Evolutionary conservation across 768 basidiomycete species (phyloP).

Genomic region (Boletus vinaceobasis): DNA sequence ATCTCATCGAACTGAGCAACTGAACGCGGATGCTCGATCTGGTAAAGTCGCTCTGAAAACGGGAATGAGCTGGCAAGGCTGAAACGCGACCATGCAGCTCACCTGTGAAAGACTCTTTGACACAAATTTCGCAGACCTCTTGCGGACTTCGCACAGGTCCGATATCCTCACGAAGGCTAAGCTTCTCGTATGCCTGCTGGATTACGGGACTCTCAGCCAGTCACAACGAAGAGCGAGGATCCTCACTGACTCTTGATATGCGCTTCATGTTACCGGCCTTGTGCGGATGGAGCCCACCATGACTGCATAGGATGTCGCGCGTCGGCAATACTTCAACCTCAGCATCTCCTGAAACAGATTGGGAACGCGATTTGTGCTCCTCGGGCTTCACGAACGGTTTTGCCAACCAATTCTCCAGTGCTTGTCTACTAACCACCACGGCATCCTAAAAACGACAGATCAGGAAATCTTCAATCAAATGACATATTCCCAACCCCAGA

Average conservation of each 20-base stretch:
- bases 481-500: slow-evolving; percentile 7
- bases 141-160: slow-evolving; percentile 43
- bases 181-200: slow-evolving; percentile 26
- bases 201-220: background rate
- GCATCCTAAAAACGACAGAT: slow-evolving; percentile 40
- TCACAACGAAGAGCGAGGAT: background rate
- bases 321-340: slow-evolving; percentile 29
- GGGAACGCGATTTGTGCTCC: slow-evolving; percentile 18
- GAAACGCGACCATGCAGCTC: slow-evolving; percentile 5
- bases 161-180: slow-evolving; percentile 42
- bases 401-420: slow-evolving; percentile 60
- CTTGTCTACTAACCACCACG: slow-evolving; percentile 57
- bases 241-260: slow-evolving; percentile 47
- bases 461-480: slow-evolving; percentile 7
- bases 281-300: slow-evolving; percentile 58
- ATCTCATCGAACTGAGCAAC: slow-evolving; percentile 58
- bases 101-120: slow-evolving; percentile 58
- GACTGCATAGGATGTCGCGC: slow-evolving; percentile 56
- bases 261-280: slow-evolving; percentile 66
- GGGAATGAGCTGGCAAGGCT: background rate
- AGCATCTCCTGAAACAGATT: slow-evolving; percentile 12
- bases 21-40: slow-evolving; percentile 60
- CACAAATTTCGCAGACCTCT: slow-evolving; percentile 63
- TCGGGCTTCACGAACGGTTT: slow-evolving; percentile 29
- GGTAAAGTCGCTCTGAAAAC: slow-evolving; percentile 62